Base-by-base conservation (phyloP, 345 rosid species). In the Gossypium herbaceum region DNA sequence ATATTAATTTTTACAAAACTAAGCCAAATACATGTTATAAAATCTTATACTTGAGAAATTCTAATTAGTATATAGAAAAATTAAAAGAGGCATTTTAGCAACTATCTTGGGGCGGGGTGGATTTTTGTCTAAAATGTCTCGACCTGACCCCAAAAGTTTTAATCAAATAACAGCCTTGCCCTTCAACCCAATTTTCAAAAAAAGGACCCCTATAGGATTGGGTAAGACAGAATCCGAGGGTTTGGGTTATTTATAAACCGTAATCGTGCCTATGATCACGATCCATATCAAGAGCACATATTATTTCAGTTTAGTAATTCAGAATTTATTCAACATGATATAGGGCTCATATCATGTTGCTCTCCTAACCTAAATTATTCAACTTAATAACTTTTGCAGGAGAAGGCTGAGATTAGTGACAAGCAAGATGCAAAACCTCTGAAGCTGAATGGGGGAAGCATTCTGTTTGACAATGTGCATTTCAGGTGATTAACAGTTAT, bases 391-490 rank as follows among this genome's bases (percentile, higher is more conserved):
- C 34, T 81, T 56, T 39, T 80, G 50, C 92, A 96, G 99, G 99
- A 88, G 81, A 90, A 82, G 81, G 88, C 95, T 74, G 97, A 96
- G 43, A 89, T 96, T 83, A 86, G 79, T 34, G 85, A 92, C 81
- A 85, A 85, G 79, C 83, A 85, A 73, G 84, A 81, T 47, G 94
- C 97, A 66, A 83, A 83, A 78, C 91, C 97, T 77, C 86, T 93
- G 74, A 81, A 77, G 55, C 82, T 96, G 78, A 79, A 87, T 71
- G 97, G 98, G 34, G 98, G 99, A 43, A 85, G 78, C 85, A 92
- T 96, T 80, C 82, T 85, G 79, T 96, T 96, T 82, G 90, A 91
- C 39, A 86, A 88, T 68, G 97, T 96, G 61, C 88, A 90, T 85
- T 96, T 96, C 86, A 86, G 99, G 99, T 95, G 78, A 45, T 76